Evolutionary conservation across 2,329 filamentous ascomycete genomes (phyloP).

Genomic region (Gaeumannomyces tritici): DNA sequence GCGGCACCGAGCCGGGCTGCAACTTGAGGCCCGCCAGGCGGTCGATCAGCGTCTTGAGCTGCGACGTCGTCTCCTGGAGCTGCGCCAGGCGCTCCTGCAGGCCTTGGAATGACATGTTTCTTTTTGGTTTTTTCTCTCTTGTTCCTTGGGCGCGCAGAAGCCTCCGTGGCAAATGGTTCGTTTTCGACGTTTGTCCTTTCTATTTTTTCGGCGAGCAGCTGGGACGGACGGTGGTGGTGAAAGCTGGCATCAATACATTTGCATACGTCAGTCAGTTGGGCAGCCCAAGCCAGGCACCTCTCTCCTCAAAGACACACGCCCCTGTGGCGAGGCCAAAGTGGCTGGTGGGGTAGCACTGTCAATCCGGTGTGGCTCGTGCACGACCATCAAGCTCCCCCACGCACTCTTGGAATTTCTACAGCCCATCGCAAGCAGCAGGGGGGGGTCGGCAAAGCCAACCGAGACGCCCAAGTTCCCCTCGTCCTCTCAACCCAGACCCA

Average conservation of each 20-base stretch:
- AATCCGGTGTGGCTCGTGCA: background rate
- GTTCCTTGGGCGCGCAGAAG: background rate
- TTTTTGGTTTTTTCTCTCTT: background rate
- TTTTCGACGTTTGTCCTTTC: background rate
- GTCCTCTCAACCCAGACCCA: conserved; percentile 14
- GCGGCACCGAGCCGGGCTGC: conserved; percentile 46
- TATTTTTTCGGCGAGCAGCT: background rate
- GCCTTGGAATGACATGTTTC: conserved; percentile 44
- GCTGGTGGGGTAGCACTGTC: too few species aligned
- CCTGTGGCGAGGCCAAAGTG: background rate
- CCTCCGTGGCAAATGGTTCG: background rate
- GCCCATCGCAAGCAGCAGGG: background rate
- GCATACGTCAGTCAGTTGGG: background rate
- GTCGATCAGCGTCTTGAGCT: conserved; percentile 49
- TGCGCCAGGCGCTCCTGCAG: conserved; percentile 51
- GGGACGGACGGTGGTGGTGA: background rate
- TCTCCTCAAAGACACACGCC: background rate
- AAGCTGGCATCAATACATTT: background rate
- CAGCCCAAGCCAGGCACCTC: too few species aligned
- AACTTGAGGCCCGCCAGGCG: conserved; percentile 49
- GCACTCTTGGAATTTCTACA: background rate
- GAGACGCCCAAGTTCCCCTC: background rate
- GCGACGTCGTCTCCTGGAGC: conserved; percentile 50
- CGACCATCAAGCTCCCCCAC: background rate
- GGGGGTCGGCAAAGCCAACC: background rate